A percentile compares a stretch with the other conserved stretches of the same genome.
Conservation (phyloP, 2,329 filamentous ascomycete genomes). For the Rhytidhysteron rufulum region DNA sequence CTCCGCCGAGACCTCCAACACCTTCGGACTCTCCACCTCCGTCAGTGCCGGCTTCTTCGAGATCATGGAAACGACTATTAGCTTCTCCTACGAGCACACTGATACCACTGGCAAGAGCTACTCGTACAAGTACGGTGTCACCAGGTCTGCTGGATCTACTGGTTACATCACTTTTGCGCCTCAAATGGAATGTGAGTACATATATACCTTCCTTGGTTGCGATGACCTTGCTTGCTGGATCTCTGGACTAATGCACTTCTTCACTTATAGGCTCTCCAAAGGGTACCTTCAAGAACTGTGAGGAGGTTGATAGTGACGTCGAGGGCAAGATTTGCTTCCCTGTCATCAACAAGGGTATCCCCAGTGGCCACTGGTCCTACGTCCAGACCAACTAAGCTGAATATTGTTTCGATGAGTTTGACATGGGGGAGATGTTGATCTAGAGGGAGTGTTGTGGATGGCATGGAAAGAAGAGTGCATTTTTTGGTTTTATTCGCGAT, state of each 20-base stretch:
- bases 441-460: too few relatives aligned
- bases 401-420: too few relatives aligned
- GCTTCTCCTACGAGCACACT: not conserved
- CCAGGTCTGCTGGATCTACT: not conserved
- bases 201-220: not conserved
- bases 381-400: slow-evolving; percentile 2
- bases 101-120: not conserved
- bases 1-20: not conserved
- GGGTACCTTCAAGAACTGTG: not conserved
- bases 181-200: not conserved
- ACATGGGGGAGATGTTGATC: too few relatives aligned
- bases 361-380: not conserved
- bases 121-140: not conserved
- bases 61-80: not conserved
- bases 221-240: not conserved
- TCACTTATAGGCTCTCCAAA: not conserved
- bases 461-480: too few relatives aligned
- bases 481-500: too few relatives aligned
- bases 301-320: not conserved
- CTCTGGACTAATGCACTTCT: not conserved
- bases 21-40: not conserved
- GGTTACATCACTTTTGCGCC: not conserved
- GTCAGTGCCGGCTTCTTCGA: not conserved
- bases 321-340: slow-evolving; percentile 1
- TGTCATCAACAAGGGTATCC: not conserved